Evolutionary conservation across 2,329 filamentous ascomycete species (phyloP), one percentile per base, ranked within the genome.

Genomic region (Shiraia sp.): DNA sequence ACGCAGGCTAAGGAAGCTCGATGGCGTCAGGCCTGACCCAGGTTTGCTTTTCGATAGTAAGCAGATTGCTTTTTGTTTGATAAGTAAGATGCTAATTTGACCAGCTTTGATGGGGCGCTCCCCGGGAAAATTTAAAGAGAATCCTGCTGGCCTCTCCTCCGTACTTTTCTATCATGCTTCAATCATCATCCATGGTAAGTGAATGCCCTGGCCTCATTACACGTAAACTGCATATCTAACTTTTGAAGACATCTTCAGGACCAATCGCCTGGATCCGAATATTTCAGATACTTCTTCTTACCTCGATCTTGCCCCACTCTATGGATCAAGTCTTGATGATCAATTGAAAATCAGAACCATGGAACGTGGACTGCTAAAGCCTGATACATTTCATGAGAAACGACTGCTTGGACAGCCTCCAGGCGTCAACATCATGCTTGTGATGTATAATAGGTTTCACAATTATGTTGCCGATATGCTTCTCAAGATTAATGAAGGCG

Each of bases 381-480:
- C 82, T 0, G 84, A 87, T 56, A 82, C 78, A 39, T 87, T 87
- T 59, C 75, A 79, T 2, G 80, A 85, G 54, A 77, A 79, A 47
- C 75, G 84, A 8, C 68, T 86, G 2, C 70, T 86, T 4, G 76
- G 79, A 0, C 82, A 85, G 37, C 84, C 84, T 3, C 79, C 82
- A 0, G 84, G 83, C n/a, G 81, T 84, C 22, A 79, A 79, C 35
- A 76, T 79, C 13, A 69, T 86, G 48, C 65, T 87, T 23, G 79
- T 87, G 44, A 77, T 85, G 65, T 87, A 84, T 72, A 76, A 75
- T 45, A 63, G 72, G 10, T 92, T 91, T 70, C 90, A 95, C 69
- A 95, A 96, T 69, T 79, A 91, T 53, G 80, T 90, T 0, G 88
- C 86, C 2, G 79, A 82, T 35, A 85, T 90, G 48, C 75, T 95